These are phyloP conservation scores for Ochromonas danica DNA, from an alignment of 108 stramenopile species.

Conservation along the genomic window DNA sequence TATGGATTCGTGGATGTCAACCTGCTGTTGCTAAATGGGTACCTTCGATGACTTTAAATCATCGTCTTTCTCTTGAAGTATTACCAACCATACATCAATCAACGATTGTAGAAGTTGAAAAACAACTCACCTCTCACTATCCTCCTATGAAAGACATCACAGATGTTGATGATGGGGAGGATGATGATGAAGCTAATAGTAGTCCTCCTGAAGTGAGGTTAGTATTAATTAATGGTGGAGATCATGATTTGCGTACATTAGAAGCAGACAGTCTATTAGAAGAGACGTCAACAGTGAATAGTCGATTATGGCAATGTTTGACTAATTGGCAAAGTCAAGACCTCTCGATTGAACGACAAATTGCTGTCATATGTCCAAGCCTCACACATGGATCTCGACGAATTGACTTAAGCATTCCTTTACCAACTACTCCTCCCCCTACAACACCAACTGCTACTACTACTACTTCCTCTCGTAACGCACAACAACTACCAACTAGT, in stretches of 20 bases:
- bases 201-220: conserved; percentile 14
- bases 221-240: conserved; percentile 17
- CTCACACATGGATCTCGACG: conserved; percentile 13
- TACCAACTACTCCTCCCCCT: conserved; percentile 13
- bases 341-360: conserved; percentile 15
- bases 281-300: conserved; percentile 15
- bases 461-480: conserved; percentile 15
- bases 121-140: conserved; percentile 15
- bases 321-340: conserved; percentile 16
- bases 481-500: conserved; percentile 15
- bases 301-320: conserved; percentile 15
- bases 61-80: not conserved
- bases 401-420: conserved; percentile 17
- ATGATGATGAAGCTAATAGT: conserved; percentile 17
- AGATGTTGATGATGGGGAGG: conserved; percentile 14
- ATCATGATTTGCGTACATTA: conserved; percentile 17
- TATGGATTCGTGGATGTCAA: not conserved
- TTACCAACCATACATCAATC: conserved; percentile 8
- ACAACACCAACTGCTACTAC: conserved; percentile 15
- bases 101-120: conserved; percentile 17
- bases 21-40: not conserved
- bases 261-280: conserved; percentile 15
- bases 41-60: not conserved
- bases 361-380: conserved; percentile 15
- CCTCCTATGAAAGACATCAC: conserved; percentile 15